Evolutionary conservation across 1,284 basidiomycete genomes (phyloP).

Genomic region (Cystobasidium slooffiae): DNA sequence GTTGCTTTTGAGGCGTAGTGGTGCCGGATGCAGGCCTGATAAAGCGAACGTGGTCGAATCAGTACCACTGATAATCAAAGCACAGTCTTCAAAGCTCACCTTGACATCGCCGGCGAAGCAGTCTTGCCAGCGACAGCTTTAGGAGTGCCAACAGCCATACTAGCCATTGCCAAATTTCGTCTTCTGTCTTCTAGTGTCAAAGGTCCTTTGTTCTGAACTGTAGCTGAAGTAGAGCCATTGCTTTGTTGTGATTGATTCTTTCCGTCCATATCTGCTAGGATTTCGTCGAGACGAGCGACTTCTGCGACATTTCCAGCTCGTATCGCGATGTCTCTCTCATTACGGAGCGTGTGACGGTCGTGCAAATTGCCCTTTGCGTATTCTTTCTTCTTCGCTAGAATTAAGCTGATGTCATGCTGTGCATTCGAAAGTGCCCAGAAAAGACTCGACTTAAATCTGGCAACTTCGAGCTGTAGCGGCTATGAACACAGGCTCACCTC

Average conservation of each 20-base stretch:
- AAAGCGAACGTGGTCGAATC: background rate
- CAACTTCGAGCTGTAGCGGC: background rate
- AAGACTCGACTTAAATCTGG: background rate
- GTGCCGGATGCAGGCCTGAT: constrained; percentile 30
- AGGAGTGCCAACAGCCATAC: constrained; percentile 31
- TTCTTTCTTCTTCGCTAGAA: constrained; percentile 33
- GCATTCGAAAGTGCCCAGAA: background rate
- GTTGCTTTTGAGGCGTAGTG: constrained; percentile 27
- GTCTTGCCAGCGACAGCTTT: constrained; percentile 36
- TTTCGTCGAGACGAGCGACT: constrained; percentile 23
- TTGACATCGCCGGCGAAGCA: constrained; percentile 14
- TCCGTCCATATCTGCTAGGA: constrained; percentile 12
- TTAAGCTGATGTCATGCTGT: constrained; percentile 31
- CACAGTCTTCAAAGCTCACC: background rate
- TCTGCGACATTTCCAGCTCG: constrained; percentile 31
- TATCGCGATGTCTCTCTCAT: constrained; percentile 37
- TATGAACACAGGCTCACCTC: constrained; percentile 21
- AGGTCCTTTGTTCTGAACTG: constrained; percentile 6
- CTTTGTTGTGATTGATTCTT: background rate
- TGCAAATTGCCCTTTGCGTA: constrained; percentile 24
- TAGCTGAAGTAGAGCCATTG: background rate
- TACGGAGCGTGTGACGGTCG: constrained; percentile 34
- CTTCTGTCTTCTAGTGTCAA: constrained; percentile 30
- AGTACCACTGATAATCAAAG: background rate
- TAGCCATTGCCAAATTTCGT: constrained; percentile 26